These are phyloP conservation scores for Ogataea siamensis DNA, from an alignment of 805 yeast species.

Conservation along the genomic window DNA sequence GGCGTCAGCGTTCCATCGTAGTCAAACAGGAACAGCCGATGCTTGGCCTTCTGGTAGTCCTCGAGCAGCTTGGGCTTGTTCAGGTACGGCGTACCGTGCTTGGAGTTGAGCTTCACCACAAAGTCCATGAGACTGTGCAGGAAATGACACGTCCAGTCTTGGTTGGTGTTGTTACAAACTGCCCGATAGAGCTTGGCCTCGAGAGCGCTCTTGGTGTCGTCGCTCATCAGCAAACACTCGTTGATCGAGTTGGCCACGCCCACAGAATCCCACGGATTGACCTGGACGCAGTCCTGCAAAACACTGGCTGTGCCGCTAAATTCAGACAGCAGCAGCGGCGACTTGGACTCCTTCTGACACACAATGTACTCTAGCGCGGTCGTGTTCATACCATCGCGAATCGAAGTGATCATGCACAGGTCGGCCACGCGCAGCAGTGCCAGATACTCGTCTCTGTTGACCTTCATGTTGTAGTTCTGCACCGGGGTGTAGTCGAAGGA, in stretches of 20 bases:
- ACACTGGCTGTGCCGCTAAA: conserved; percentile 86
- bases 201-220: conserved; percentile 41
- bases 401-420: conserved; percentile 81
- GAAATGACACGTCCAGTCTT: conserved; percentile 73
- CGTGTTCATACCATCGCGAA: conserved; percentile 96
- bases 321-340: conserved; percentile 86
- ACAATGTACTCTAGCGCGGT: conserved; percentile 90
- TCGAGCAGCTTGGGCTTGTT: conserved; percentile 64
- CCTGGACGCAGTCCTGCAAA: conserved; percentile 68
- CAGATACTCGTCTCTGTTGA: conserved; percentile 83
- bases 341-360: conserved; percentile 69
- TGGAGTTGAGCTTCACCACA: conserved; percentile 37
- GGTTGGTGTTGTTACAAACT: conserved; percentile 71
- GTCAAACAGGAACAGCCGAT: conserved; percentile 85
- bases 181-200: conserved; percentile 57
- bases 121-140: conserved; percentile 39
- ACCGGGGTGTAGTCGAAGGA: conserved; percentile 81
- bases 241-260: conserved; percentile 86
- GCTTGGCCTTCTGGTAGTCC: conserved; percentile 56
- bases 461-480: conserved; percentile 87
- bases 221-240: conserved; percentile 57
- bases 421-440: conserved; percentile 90
- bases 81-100: conserved; percentile 75
- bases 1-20: conserved; percentile 98
- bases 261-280: conserved; percentile 96